A percentile compares a stretch with the other conserved stretches of the same genome.
Conservation (phyloP, 169 alveolate genomes). For the Fabrea salina region DNA sequence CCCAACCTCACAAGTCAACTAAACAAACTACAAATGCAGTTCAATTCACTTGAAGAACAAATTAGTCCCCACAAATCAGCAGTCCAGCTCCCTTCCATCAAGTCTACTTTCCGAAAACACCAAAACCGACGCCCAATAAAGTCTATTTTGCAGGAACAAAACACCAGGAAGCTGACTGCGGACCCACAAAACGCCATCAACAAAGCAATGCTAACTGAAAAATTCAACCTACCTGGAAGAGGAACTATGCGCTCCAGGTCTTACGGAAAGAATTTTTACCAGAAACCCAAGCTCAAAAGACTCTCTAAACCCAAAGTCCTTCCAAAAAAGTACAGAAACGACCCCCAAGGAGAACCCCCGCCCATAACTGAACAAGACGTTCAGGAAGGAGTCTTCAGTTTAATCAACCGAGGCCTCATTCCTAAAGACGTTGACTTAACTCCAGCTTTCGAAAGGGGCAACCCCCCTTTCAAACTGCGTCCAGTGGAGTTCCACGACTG, state of each 20-base stretch:
- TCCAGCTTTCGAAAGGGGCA: slow-evolving; percentile 68
- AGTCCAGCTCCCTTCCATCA: too few species aligned
- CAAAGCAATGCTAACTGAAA: background rate
- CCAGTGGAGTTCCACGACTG: slow-evolving; percentile 19
- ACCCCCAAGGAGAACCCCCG: slow-evolving; percentile 32
- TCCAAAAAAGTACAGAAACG: slow-evolving; percentile 3
- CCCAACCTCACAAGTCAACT: too few species aligned
- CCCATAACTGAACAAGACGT: slow-evolving; percentile 43
- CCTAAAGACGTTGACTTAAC: slow-evolving; percentile 58
- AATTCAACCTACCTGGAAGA: background rate
- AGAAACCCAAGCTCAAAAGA: background rate
- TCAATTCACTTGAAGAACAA: too few species aligned
- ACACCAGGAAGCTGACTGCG: background rate
- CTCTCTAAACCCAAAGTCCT: background rate
- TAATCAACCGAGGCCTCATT: slow-evolving; percentile 52
- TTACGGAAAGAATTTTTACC: background rate
- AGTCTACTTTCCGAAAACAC: too few species aligned
- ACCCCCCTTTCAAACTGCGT: slow-evolving; percentile 40
- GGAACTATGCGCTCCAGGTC: background rate
- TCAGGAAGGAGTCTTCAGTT: slow-evolving; percentile 52
- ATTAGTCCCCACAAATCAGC: too few species aligned
- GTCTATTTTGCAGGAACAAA: background rate
- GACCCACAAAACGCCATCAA: background rate
- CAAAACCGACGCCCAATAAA: background rate
- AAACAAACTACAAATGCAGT: too few species aligned